Base-by-base conservation (phyloP, 73 alveolate species). In the Symbiodinium pilosum region DNA sequence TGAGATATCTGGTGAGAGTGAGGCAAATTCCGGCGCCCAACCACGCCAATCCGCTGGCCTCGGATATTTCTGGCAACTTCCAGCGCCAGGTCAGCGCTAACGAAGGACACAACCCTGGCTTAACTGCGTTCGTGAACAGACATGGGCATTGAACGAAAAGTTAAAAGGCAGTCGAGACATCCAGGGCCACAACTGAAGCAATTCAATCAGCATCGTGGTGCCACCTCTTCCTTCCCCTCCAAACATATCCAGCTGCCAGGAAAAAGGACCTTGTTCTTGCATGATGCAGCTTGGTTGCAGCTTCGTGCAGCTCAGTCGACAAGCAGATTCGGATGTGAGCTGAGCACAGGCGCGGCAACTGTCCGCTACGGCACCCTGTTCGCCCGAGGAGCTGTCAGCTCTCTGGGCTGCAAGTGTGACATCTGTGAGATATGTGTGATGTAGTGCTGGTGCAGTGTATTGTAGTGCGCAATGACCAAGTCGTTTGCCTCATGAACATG, bases 381-480 rank as follows among this genome's bases (percentile, higher is more conserved):
- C 88, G n/a, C 88, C 87, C 40, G 56, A 91, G 56, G 97, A 91
- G 97, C 88, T 91, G 40, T 91, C 97, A 69, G 97, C 77, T 40
- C 38, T 26, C 28, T 30, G 20, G 41, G 38, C 36, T 64, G 77
- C 77, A 64, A 54, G 40, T 21, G 77, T 3, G 38, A 54, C 28
- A 7, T 4, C 16, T 54, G 28, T n/a, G n/a, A n/a, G n/a, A n/a
- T n/a, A n/a, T n/a, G n/a, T n/a, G n/a, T n/a, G n/a, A n/a, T n/a
- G n/a, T n/a, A n/a, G n/a, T n/a, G n/a, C n/a, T n/a, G n/a, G n/a
- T n/a, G n/a, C n/a, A n/a, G n/a, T n/a, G n/a, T n/a, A n/a, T n/a
- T n/a, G n/a, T n/a, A n/a, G n/a, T n/a, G n/a, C n/a, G n/a, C n/a
- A n/a, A n/a, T n/a, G n/a, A n/a, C n/a, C n/a, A n/a, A n/a, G n/a